These are phyloP conservation scores for Nymphaea colorata DNA, from an alignment of 164 flowering plant species.

Conservation along the genomic window DNA sequence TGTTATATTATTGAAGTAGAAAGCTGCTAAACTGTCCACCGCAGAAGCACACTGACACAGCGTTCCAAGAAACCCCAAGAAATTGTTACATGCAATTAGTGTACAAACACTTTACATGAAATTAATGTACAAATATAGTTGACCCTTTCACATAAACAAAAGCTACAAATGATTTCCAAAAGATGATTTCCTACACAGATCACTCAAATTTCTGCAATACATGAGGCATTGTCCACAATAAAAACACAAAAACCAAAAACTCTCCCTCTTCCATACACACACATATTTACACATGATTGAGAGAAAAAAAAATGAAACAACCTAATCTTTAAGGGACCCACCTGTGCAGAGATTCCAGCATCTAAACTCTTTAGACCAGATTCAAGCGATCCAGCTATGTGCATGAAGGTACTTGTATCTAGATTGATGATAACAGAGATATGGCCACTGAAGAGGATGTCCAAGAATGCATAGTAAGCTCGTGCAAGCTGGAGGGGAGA, in stretches of 20 bases:
- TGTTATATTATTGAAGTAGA: slow-evolving; percentile 83
- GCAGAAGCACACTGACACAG: slow-evolving; percentile 77
- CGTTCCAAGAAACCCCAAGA: not conserved
- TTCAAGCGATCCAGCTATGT: slow-evolving; percentile 88
- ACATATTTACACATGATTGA: too few species aligned
- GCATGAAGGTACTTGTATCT: slow-evolving; percentile 76
- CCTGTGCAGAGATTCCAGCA: slow-evolving; percentile 86
- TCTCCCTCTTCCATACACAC: too few species aligned
- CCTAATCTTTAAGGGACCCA: slow-evolving; percentile 2
- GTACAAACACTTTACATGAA: not conserved
- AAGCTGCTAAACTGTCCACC: slow-evolving; percentile 82
- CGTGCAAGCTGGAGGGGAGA: slow-evolving; percentile 57
- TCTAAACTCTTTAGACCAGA: slow-evolving; percentile 91
- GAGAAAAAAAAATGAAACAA: too few species aligned
- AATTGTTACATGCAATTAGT: not conserved
- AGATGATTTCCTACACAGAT: too few species aligned
- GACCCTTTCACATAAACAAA: not conserved
- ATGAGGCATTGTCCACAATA: too few species aligned
- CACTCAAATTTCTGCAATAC: too few species aligned
- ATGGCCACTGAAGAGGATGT: slow-evolving; percentile 76
- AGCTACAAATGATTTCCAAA: too few species aligned
- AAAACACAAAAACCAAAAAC: too few species aligned
- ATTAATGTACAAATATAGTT: not conserved
- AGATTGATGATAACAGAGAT: slow-evolving; percentile 59
- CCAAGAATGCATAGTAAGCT: slow-evolving; percentile 92